Base-by-base conservation (phyloP, 495 filamentous ascomycete genomes). In the Podospora pseudocomata region DNA sequence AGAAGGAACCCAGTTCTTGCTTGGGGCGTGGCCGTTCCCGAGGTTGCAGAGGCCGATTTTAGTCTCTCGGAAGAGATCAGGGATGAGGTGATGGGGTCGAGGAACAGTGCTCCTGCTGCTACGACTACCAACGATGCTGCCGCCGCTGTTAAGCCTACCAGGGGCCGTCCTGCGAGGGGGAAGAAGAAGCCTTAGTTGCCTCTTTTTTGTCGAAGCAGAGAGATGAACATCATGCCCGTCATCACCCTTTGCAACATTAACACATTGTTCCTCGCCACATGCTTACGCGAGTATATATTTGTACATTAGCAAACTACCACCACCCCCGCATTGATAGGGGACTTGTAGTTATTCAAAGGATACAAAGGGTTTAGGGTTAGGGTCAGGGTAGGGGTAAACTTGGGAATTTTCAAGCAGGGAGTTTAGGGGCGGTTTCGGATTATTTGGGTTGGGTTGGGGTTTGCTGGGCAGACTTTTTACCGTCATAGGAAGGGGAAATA, bases 11-110 rank as follows among this genome's bases (percentile, higher is more conserved):
- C 7, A 11, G 78, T 80, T 66, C 70, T 82, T 28, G 85, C 96
- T 0, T 98, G 96, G 81, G 95, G 96, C 3, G 86, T 90, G 15
- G 89, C 91, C 0, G 76, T 98, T 15, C 93, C 94, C 0, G 92
- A 95, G 13, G 75, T 90, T 49, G 71, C 77, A 11, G 85, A 91
- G 73, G 71, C 71, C 39, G 90, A 95, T 16, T 99, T 97, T 73
- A 80, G 85, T 60, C 80, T 96, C 63, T 92, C 95, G 0, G 78
- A 82, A 49, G 39, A 16, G 6, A 11, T 49, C 2, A 49, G 39
- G 13, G 39, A 49, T 11, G 39, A 49, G 5, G 39, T 49, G 2
- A 16, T 6, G 39, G 39, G 2, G 39, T 18, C 13, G 39, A 49
- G 39, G 39, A 49, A 11, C 39, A 5, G 7, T 32, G 9, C 39